Conservation (phyloP, 1,139 yeast genomes). For the Casaregolazyma suthepensis region DNA sequence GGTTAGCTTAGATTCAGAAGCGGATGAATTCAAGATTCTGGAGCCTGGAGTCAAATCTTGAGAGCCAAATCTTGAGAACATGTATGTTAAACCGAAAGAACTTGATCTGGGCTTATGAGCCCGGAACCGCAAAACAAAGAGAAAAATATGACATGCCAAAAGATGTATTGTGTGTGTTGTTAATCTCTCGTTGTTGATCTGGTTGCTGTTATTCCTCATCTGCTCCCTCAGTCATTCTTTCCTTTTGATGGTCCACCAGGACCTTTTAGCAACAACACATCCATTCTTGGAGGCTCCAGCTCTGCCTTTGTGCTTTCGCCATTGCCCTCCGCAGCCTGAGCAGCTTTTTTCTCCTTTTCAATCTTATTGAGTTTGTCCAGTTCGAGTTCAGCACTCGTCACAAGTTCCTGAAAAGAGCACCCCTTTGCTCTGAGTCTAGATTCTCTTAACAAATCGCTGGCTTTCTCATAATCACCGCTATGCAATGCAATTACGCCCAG, state of each 20-base stretch:
- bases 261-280: conserved; percentile 19
- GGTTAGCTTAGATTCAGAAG: not conserved
- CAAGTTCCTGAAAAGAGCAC: conserved; percentile 58
- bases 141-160: no score
- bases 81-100: no score
- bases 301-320: not conserved
- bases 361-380: conserved; percentile 42
- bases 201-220: not conserved
- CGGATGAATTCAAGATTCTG: not conserved
- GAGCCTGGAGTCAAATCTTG: not conserved
- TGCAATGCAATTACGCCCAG: conserved; percentile 74
- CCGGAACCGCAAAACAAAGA: no score
- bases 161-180: no score
- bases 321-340: not conserved
- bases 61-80: no score
- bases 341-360: conserved; percentile 18
- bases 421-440: conserved; percentile 67
- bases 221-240: not conserved
- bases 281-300: conserved; percentile 19
- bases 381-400: conserved; percentile 62
- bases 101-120: not conserved
- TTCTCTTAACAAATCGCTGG: conserved; percentile 59
- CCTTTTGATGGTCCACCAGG: not conserved
- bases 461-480: conserved; percentile 46
- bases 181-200: no score